These are phyloP conservation scores for Cryptococcus deneoformans DNA, from an alignment of 1,284 basidiomycete genomes.

Conservation along the genomic window DNA sequence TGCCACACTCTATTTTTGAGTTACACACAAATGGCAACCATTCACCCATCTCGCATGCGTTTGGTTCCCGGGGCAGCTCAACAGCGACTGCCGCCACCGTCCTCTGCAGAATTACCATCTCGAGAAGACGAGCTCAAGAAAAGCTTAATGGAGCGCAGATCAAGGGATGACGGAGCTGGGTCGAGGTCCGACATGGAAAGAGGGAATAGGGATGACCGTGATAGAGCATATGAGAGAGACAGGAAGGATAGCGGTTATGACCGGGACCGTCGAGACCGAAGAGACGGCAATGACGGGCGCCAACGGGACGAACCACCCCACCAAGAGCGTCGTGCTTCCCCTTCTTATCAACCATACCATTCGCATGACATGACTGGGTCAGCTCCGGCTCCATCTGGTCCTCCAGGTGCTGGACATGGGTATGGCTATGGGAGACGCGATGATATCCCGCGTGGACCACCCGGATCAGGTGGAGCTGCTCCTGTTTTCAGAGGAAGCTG, in stretches of 20 bases:
- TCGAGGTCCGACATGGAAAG: background rate
- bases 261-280: slow-evolving; percentile 1
- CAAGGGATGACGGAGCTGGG: slow-evolving; percentile 1
- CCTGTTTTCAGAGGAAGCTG: slow-evolving; percentile 7
- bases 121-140: slow-evolving; percentile 22
- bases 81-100: slow-evolving; percentile 6
- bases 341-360: slow-evolving; percentile 10
- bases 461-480: slow-evolving; percentile 9
- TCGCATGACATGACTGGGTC: background rate
- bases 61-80: slow-evolving; percentile 22
- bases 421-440: slow-evolving; percentile 16
- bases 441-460: slow-evolving; percentile 11
- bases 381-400: slow-evolving; percentile 3
- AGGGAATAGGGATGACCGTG: slow-evolving; percentile 1
- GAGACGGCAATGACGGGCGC: no score
- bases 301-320: slow-evolving; percentile 1
- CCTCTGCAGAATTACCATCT: slow-evolving; percentile 2
- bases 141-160: slow-evolving; percentile 15
- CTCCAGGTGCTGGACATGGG: background rate
- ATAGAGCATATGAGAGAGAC: slow-evolving; percentile 5
- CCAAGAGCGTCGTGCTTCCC: slow-evolving; percentile 7
- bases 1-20: no score
- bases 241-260: slow-evolving; percentile 2
- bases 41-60: slow-evolving; percentile 35
- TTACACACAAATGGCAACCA: slow-evolving; percentile 21